Evolutionary conservation across 805 yeast genomes (phyloP).

Genomic region (Pichia exigua): DNA sequence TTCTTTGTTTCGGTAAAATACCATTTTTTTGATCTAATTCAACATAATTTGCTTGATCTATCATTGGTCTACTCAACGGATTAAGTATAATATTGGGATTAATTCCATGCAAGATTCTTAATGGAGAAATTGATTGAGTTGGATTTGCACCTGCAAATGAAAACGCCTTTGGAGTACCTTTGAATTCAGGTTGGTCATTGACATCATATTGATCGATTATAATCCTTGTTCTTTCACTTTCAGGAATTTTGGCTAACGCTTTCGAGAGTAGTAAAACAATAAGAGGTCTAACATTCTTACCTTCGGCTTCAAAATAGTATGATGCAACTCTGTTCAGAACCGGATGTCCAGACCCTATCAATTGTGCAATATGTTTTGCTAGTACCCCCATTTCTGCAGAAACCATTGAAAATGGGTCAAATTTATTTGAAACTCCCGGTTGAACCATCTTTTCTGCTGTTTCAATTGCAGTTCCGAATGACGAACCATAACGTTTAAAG

Average conservation of each 20-base stretch:
- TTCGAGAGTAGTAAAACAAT: slow-evolving; percentile 77
- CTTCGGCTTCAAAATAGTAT: slow-evolving; percentile 93
- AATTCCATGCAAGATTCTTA: slow-evolving; percentile 79
- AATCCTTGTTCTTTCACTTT: slow-evolving; percentile 55
- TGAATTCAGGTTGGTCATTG: slow-evolving; percentile 54
- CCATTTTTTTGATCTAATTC: slow-evolving; percentile 55
- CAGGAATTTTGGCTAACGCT: slow-evolving; percentile 71
- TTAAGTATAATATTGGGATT: slow-evolving; percentile 77
- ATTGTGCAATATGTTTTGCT: slow-evolving; percentile 76
- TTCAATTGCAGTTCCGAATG: slow-evolving; percentile 49
- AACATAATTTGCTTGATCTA: slow-evolving; percentile 47
- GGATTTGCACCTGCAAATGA: slow-evolving; percentile 55
- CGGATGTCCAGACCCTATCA: slow-evolving; percentile 93
- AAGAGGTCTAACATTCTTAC: slow-evolving; percentile 90
- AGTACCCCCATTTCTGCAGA: slow-evolving; percentile 86
- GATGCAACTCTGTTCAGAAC: slow-evolving; percentile 85
- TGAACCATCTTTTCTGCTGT: slow-evolving; percentile 71
- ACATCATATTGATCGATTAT: slow-evolving; percentile 57
- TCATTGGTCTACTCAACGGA: slow-evolving; percentile 79
- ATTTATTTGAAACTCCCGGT: slow-evolving; percentile 43
- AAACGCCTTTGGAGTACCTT: slow-evolving; percentile 46
- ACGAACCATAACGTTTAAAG: slow-evolving; percentile 20
- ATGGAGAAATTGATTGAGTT: slow-evolving; percentile 66
- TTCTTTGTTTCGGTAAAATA: slow-evolving; percentile 86
- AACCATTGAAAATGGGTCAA: slow-evolving; percentile 86